phyloP scores from a whole-genome alignment of 495 filamentous ascomycete species.

The Massariosphaeria phaeospora region DNA sequence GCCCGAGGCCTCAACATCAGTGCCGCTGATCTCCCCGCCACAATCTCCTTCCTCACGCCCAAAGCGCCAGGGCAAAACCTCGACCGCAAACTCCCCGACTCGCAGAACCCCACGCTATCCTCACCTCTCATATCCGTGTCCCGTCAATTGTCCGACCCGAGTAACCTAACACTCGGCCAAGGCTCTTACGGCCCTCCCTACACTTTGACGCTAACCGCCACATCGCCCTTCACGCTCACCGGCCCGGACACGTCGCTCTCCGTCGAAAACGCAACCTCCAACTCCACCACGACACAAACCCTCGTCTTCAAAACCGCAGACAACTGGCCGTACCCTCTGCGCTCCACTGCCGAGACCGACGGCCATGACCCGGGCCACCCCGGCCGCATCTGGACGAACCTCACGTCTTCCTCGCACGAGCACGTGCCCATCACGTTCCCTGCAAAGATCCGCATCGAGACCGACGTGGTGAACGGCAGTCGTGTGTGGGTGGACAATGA shows the following conservation, averaged over 20 bases:
- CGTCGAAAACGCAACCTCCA: conserved; percentile 28
- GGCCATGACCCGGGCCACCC: conserved; percentile 40
- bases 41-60: conserved; percentile 40
- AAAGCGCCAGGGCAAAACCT: conserved; percentile 49
- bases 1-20: conserved; percentile 39
- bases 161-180: conserved; percentile 31
- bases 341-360: conserved; percentile 36
- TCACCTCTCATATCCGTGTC: conserved; percentile 14
- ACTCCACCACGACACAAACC: conserved; percentile 14
- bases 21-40: conserved; percentile 28
- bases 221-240: conserved; percentile 44
- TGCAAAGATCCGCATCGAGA: conserved; percentile 37
- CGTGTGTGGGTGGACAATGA: conserved; percentile 46
- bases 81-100: conserved; percentile 36
- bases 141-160: not conserved
- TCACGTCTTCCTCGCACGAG: conserved; percentile 38
- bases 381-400: conserved; percentile 43
- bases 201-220: conserved; percentile 41
- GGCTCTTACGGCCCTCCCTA: conserved; percentile 54
- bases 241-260: conserved; percentile 43
- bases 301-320: conserved; percentile 46
- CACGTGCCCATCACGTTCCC: conserved; percentile 28
- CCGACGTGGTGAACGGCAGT: conserved; percentile 43
- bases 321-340: conserved; percentile 51
- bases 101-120: not conserved